phyloP scores from a whole-genome alignment of 2,329 filamentous ascomycete species.

The Colletotrichum scovillei region DNA sequence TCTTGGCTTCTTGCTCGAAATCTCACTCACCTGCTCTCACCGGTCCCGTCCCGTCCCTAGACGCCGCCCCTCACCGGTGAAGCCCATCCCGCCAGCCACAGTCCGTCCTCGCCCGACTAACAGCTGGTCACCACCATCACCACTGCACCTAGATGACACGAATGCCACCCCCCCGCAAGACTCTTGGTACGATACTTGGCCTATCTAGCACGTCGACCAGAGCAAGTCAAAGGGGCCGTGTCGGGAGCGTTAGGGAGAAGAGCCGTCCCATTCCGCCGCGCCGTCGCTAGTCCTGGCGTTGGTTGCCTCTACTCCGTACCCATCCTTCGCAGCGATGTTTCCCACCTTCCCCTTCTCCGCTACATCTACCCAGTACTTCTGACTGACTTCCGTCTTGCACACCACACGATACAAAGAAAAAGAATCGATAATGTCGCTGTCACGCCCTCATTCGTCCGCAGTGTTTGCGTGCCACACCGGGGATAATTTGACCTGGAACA shows the following conservation, averaged over 20 bases:
- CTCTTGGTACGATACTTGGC: neutral
- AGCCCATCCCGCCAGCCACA: constrained; percentile 24
- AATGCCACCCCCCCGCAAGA: neutral
- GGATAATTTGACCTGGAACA: constrained; percentile 11
- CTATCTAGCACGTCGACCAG: neutral
- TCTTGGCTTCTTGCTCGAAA: neutral
- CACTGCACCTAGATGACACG: neutral
- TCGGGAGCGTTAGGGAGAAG: constrained; percentile 33
- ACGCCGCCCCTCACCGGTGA: constrained; percentile 34
- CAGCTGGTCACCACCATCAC: neutral
- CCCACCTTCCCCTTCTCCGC: neutral
- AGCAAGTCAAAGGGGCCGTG: neutral
- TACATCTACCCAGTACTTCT: neutral
- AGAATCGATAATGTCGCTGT: constrained; percentile 20
- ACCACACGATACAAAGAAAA: constrained; percentile 1
- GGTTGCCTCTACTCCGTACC: neutral
- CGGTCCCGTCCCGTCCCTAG: constrained; percentile 34
- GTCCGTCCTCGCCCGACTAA: neutral
- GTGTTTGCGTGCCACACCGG: constrained; percentile 15
- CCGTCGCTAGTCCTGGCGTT: neutral
- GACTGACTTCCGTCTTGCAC: neutral
- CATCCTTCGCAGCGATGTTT: neutral
- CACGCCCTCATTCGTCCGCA: constrained; percentile 22
- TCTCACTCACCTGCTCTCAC: constrained; percentile 30
- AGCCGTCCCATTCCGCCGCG: constrained; percentile 31